A percentile compares a stretch with the other conserved stretches of the same genome.
These are phyloP conservation scores for Phytophthora pistaciae DNA, from an alignment of 352 stramenopile genomes.

Conservation along the genomic window DNA sequence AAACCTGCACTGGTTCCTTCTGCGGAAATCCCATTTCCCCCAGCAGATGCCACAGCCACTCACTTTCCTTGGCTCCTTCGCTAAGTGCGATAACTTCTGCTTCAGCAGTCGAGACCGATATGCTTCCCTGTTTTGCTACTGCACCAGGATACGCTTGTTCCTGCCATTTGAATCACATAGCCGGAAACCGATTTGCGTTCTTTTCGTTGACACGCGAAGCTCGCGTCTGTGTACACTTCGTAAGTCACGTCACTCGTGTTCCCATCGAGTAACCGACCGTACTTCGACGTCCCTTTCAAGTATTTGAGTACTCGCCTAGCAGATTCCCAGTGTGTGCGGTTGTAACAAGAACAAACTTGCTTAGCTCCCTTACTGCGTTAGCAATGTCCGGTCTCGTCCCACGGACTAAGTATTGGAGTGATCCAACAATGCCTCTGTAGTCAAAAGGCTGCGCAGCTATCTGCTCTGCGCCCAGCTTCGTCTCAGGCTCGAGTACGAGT, in stretches of 20 bases:
- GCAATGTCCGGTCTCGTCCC: constrained; percentile 39
- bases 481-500: constrained; percentile 23
- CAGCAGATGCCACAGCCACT: too few species aligned
- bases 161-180: too few species aligned
- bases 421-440: constrained; percentile 29
- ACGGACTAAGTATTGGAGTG: constrained; percentile 37
- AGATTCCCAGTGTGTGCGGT: constrained; percentile 35
- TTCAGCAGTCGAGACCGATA: constrained; percentile 22
- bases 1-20: too few species aligned
- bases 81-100: constrained; percentile 14
- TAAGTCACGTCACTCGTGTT: constrained; percentile 13
- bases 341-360: constrained; percentile 40
- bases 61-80: too few species aligned
- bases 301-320: constrained; percentile 32
- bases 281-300: constrained; percentile 24
- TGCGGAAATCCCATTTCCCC: too few species aligned
- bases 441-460: constrained; percentile 30
- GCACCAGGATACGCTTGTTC: constrained; percentile 2
- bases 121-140: constrained; percentile 12
- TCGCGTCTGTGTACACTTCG: constrained; percentile 13
- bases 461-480: constrained; percentile 19
- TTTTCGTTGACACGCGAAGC: not conserved
- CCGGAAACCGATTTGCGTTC: too few species aligned
- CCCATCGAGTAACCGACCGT: constrained; percentile 12
- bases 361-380: constrained; percentile 38